These are phyloP conservation scores for Platanthera guangdongensis DNA, from an alignment of 106 monocot species.

Conservation along the genomic window DNA sequence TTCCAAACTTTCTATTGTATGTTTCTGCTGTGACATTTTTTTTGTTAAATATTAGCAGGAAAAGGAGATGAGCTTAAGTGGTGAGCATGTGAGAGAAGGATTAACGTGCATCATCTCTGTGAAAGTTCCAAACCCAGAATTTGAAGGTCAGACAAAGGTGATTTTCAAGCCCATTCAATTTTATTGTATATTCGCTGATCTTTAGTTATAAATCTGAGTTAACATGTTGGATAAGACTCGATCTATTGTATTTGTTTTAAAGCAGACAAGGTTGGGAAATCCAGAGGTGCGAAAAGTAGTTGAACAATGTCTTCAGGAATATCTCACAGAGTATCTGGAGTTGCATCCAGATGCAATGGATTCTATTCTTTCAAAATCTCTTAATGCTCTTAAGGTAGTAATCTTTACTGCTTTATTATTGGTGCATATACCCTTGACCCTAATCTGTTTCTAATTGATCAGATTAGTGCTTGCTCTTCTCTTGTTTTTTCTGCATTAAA, in stretches of 20 bases:
- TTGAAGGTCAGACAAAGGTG: conserved; percentile 99
- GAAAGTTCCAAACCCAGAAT: conserved; percentile 91
- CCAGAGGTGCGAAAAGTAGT: conserved; percentile 91
- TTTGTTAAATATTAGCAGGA: conserved; percentile 40
- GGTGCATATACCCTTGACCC: no score
- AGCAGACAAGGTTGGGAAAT: conserved; percentile 92
- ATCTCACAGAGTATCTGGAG: conserved; percentile 87
- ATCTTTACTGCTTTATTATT: not conserved
- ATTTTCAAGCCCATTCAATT: not conserved
- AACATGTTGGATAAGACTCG: not conserved
- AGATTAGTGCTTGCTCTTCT: not conserved
- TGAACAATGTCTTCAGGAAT: conserved; percentile 88
- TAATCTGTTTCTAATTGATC: not conserved
- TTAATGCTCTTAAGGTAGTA: conserved; percentile 87
- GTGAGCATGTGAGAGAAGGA: conserved; percentile 96
- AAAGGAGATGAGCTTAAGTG: conserved; percentile 89
- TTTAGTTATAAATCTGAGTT: not conserved
- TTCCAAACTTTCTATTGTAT: not conserved
- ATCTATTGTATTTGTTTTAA: not conserved
- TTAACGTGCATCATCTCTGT: conserved; percentile 90
- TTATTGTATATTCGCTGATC: not conserved
- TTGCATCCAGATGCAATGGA: conserved; percentile 80
- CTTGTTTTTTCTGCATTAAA: not conserved
- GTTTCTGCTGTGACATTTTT: not conserved
- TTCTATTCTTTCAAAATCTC: conserved; percentile 79